These are phyloP conservation scores for Globisporangium perplexum DNA, from an alignment of 352 stramenopile genomes.

Conservation along the genomic window DNA sequence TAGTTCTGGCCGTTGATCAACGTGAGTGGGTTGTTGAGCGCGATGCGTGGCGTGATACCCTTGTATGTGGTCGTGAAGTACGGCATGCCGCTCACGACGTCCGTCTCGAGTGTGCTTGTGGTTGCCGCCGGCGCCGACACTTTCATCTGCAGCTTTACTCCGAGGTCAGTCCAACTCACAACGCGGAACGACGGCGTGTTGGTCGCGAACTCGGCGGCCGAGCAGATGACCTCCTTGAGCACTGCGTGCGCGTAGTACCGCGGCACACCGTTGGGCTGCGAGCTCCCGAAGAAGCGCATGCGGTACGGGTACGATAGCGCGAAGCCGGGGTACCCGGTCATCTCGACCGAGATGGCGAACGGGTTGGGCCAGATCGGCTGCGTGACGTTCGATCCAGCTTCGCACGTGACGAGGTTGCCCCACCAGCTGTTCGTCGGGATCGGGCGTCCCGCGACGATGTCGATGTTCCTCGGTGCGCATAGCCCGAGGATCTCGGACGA, in stretches of 20 bases:
- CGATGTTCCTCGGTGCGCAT: slow-evolving; percentile 54
- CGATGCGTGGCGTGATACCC: slow-evolving; percentile 42
- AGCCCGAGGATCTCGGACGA: slow-evolving; percentile 32
- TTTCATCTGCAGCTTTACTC: slow-evolving; percentile 47
- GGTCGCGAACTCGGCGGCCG: slow-evolving; percentile 42
- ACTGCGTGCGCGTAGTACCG: slow-evolving; percentile 57
- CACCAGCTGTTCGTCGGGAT: slow-evolving; percentile 82
- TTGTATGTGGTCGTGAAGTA: slow-evolving; percentile 60
- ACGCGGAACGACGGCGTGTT: slow-evolving; percentile 41
- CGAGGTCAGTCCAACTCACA: slow-evolving; percentile 57
- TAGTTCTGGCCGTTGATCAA: slow-evolving; percentile 41
- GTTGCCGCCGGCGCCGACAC: slow-evolving; percentile 6
- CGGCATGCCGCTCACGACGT: slow-evolving; percentile 66
- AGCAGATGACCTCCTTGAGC: slow-evolving; percentile 59
- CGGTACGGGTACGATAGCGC: slow-evolving; percentile 59
- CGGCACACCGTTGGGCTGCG: slow-evolving; percentile 25
- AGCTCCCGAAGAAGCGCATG: slow-evolving; percentile 55
- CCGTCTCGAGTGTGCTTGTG: slow-evolving; percentile 30
- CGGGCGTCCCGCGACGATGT: slow-evolving; percentile 27
- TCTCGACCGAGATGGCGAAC: slow-evolving; percentile 51
- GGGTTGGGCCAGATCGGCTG: slow-evolving; percentile 64
- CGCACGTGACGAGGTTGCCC: slow-evolving; percentile 75
- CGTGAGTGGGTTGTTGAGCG: slow-evolving; percentile 41
- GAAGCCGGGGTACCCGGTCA: slow-evolving; percentile 34
- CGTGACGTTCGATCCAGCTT: slow-evolving; percentile 38